Conservation (phyloP, 371 early-diverging fungal species). For the Mortierella sp. region DNA sequence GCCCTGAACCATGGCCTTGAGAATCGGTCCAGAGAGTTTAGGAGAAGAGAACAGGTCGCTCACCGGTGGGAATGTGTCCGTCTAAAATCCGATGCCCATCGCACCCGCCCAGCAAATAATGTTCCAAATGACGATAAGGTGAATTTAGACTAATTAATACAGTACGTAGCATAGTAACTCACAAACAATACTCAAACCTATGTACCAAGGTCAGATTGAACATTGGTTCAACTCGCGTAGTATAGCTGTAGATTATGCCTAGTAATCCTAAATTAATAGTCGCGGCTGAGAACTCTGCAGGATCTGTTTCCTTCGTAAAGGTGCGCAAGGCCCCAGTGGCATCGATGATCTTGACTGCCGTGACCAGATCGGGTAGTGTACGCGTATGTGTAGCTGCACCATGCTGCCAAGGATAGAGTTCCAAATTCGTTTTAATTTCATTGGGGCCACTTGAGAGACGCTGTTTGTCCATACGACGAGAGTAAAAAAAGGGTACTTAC, state of each 20-base stretch:
- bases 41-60: constrained; percentile 12
- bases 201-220: constrained; percentile 36
- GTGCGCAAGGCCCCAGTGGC: constrained; percentile 29
- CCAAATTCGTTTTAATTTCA: too few relatives aligned
- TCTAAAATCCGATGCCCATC: constrained; percentile 16
- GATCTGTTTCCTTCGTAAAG: constrained; percentile 30
- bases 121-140: too few relatives aligned
- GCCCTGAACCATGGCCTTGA: constrained; percentile 32
- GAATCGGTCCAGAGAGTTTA: constrained; percentile 12
- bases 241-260: constrained; percentile 48
- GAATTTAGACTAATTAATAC: too few relatives aligned
- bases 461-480: too few relatives aligned
- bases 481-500: too few relatives aligned
- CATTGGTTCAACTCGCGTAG: constrained; percentile 48
- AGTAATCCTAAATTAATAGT: constrained; percentile 50
- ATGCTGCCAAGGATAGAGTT: too few relatives aligned
- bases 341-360: constrained; percentile 40
- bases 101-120: too few relatives aligned
- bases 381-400: constrained; percentile 41
- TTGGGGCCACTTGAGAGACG: too few relatives aligned
- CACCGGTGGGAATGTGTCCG: constrained; percentile 33
- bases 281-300: constrained; percentile 52
- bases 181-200: background rate
- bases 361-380: constrained; percentile 42
- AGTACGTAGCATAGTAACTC: too few relatives aligned